Base-by-base conservation (phyloP, 805 yeast species). In the Starmerella kuoi region DNA sequence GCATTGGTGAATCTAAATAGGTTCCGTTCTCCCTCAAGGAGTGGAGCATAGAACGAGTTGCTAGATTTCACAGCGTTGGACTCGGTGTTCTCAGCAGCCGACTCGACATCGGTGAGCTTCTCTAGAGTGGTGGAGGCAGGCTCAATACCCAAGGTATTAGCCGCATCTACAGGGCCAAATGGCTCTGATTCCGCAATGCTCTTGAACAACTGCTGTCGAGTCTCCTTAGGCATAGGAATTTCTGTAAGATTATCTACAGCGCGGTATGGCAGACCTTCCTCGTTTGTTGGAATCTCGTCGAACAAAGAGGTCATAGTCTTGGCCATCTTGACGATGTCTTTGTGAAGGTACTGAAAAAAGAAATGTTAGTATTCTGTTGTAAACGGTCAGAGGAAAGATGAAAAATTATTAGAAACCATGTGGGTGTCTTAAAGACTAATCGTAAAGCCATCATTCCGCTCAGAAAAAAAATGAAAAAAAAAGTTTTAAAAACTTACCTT, bases 161-260 rank as follows among this genome's bases (percentile, higher is more conserved):
- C 95, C 12, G 98, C 96, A 58, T 91, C 97, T 5, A 86, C 71
- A 4, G 96, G 94, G 5, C 95, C 95, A 59, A 88, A 87, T 8
- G 95, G 94, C 65, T 86, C 94, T 22, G 86, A 77, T 64, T 88
- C 98, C 8, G 95, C 88, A 59, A 88, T 78, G 11, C 94, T 80
- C 58, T 84, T 63, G 67, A 87, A 87, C 50, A 88, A 70, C 50
- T 93, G 84, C 49, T 76, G 76, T 49, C 79, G 67, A 2, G 94
- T 81, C 62, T 79, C 83, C 50, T 76, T 72, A 25, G 95, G 94
- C 39, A 82, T 76, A 26, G 95, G 95, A 67, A 87, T 83, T 67
- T 88, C 95, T n/a, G 94, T 81, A 57, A 86, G 68, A 58, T 85
- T 82, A 57, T 87, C 94, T 8, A 76, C 68, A n/a, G 50, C 47